Conservation (phyloP, 352 stramenopile genomes). For the Phytopythium chamaehyphon region DNA sequence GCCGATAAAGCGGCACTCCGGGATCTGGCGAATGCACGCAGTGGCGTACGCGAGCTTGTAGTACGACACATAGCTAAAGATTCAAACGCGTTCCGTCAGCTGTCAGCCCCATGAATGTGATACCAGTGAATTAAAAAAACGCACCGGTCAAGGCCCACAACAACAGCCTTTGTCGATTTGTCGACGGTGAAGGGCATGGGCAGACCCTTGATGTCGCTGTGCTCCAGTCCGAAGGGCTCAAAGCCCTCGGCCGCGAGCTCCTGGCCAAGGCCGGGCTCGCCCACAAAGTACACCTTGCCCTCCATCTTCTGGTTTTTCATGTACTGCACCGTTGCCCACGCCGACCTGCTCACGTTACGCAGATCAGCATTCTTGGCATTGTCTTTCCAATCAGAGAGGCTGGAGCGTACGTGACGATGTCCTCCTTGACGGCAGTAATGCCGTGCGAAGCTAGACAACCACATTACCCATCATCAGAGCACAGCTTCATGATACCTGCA, state of each 20-base stretch:
- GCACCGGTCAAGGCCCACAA: conserved; percentile 76
- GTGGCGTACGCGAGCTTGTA: conserved; percentile 86
- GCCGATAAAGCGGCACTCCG: conserved; percentile 73
- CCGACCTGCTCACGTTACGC: conserved; percentile 34
- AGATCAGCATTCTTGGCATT: too few relatives aligned
- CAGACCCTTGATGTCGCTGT: conserved; percentile 69
- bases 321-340: conserved; percentile 77
- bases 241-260: conserved; percentile 69
- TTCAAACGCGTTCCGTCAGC: not conserved
- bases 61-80: conserved; percentile 62
- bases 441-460: conserved; percentile 54
- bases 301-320: conserved; percentile 73
- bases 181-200: conserved; percentile 65
- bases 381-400: conserved; percentile 6
- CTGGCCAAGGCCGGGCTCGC: conserved; percentile 60
- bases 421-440: conserved; percentile 53
- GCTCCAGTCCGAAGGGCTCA: conserved; percentile 57
- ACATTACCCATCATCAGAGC: conserved; percentile 1
- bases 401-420: conserved; percentile 72
- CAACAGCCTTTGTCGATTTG: conserved; percentile 64
- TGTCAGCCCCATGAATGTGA: not conserved
- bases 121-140: not conserved
- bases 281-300: conserved; percentile 84
- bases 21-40: conserved; percentile 62
- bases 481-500: not conserved